phyloP scores from a whole-genome alignment of 805 yeast species.

The Candida nonsorbophila region DNA sequence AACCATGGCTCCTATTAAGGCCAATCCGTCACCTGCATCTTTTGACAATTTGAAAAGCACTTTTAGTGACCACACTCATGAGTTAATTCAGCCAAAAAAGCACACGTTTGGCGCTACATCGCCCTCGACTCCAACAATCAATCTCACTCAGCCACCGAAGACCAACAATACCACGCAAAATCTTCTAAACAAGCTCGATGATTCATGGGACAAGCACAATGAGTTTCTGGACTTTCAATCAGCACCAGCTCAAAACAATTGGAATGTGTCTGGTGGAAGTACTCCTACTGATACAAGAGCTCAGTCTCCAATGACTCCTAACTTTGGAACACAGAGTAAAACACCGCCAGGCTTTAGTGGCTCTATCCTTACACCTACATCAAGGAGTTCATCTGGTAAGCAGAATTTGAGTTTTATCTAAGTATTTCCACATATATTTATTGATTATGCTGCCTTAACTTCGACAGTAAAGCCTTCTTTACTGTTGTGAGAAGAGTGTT shows the following conservation, averaged over 20 bases:
- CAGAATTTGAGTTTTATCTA: no score
- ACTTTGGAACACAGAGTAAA: no score
- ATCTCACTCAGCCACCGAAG: no score
- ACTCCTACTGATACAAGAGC: no score
- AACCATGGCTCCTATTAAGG: no score
- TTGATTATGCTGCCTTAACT: not conserved
- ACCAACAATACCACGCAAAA: constrained; percentile 10
- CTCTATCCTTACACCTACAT: constrained; percentile 5
- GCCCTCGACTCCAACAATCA: constrained; percentile 1
- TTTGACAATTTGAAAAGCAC: constrained; percentile 1
- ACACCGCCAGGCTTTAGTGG: constrained; percentile 7
- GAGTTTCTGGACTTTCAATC: constrained; percentile 13
- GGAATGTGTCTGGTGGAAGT: no score
- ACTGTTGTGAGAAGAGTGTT: not conserved
- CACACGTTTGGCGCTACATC: constrained; percentile 23
- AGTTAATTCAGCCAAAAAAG: no score
- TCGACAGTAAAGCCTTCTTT: constrained; percentile 1
- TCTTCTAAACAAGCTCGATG: constrained; percentile 19
- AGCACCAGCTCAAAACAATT: constrained; percentile 1
- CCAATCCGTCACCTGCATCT: no score
- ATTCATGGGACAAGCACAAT: constrained; percentile 11
- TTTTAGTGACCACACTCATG: constrained; percentile 1
- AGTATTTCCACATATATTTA: not conserved
- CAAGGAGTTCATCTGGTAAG: not conserved
- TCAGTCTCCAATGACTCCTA: constrained; percentile 3